phyloP scores from a whole-genome alignment of 257 asterid genomes.

The Ligustrum vulgare region DNA sequence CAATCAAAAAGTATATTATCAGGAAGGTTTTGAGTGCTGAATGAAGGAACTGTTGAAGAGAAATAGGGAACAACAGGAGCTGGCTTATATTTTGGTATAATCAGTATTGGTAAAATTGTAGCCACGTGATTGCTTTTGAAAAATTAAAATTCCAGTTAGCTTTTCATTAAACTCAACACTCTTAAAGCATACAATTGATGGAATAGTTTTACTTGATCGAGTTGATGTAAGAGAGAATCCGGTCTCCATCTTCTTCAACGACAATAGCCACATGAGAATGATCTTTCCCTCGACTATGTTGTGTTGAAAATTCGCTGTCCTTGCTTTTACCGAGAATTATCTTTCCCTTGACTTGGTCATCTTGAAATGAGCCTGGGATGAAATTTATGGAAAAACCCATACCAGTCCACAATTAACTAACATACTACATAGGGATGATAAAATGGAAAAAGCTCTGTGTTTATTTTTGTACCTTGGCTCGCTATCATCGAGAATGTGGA shows the following conservation, averaged over 20 bases:
- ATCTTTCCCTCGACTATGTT: constrained; percentile 25
- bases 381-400: constrained; percentile 46
- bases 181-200: too few species aligned
- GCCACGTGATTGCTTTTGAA: constrained; percentile 52
- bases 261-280: constrained; percentile 43
- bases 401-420: background rate
- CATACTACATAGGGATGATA: too few species aligned
- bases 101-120: constrained; percentile 59
- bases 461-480: constrained; percentile 46
- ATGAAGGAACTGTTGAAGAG: constrained; percentile 66
- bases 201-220: too few species aligned
- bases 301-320: constrained; percentile 2
- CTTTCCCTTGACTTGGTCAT: constrained; percentile 55
- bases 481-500: constrained; percentile 9
- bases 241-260: constrained; percentile 41
- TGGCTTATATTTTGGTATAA: constrained; percentile 43
- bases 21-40: constrained; percentile 39
- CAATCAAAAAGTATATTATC: too few species aligned
- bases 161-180: too few species aligned
- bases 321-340: constrained; percentile 53
- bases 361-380: constrained; percentile 46
- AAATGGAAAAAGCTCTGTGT: background rate
- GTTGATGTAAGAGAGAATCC: too few species aligned
- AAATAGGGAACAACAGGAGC: constrained; percentile 72
- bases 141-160: constrained; percentile 14